Evolutionary conservation across 805 yeast species (phyloP).

Genomic region (Teunomyces barrocoloradensis): DNA sequence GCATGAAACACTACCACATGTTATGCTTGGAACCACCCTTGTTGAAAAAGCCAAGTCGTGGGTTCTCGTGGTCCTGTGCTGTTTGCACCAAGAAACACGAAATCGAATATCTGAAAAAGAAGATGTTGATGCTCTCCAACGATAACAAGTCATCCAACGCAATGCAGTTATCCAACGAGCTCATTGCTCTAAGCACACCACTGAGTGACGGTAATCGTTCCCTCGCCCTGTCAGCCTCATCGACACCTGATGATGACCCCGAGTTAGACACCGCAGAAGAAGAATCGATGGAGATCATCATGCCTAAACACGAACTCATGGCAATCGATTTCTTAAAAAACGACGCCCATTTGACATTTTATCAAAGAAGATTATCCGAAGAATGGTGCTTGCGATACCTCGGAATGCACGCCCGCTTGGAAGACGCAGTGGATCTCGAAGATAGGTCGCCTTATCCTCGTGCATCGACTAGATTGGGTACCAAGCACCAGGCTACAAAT

Average conservation of each 20-base stretch:
- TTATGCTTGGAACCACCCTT: constrained; percentile 85
- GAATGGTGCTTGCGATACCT: constrained; percentile 82
- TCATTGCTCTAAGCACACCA: constrained; percentile 11
- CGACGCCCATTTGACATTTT: constrained; percentile 41
- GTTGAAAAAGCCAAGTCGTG: constrained; percentile 73
- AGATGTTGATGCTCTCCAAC: constrained; percentile 39
- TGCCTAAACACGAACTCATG: constrained; percentile 56
- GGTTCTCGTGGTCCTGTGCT: constrained; percentile 90
- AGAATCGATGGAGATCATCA: constrained; percentile 7
- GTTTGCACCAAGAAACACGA: constrained; percentile 64
- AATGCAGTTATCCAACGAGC: constrained; percentile 27
- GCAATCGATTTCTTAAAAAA: constrained; percentile 52
- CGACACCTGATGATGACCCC: constrained; percentile 5
- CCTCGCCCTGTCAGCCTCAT: not conserved
- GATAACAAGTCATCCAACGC: constrained; percentile 42
- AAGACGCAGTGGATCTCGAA: constrained; percentile 73
- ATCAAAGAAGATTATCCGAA: constrained; percentile 53
- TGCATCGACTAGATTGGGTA: constrained; percentile 73
- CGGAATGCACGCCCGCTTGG: constrained; percentile 70
- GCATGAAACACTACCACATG: constrained; percentile 71
- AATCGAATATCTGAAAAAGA: constrained; percentile 36
- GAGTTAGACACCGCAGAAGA: constrained; percentile 7
- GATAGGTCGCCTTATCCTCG: constrained; percentile 75
- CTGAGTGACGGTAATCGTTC: constrained; percentile 1
- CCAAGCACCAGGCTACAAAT: constrained; percentile 70